Evolutionary conservation across 768 basidiomycete genomes (phyloP).

Genomic region (Tremella yokohamensis): DNA sequence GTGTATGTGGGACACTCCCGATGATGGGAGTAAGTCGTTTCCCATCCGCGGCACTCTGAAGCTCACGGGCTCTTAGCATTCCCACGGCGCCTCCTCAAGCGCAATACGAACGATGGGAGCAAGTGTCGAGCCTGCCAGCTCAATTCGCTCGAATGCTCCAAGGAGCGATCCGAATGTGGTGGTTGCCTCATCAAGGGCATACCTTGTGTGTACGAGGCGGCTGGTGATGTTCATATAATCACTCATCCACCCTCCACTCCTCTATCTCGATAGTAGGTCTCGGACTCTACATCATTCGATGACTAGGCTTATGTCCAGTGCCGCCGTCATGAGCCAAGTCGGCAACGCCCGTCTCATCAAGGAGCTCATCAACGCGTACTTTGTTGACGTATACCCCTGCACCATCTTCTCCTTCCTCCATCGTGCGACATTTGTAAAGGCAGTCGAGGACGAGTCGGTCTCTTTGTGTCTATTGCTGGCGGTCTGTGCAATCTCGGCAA

Average conservation of each 20-base stretch:
- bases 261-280: background rate
- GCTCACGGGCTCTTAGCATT: background rate
- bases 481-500: slow-evolving; percentile 6
- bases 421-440: background rate
- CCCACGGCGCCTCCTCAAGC: background rate
- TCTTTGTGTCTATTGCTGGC: background rate
- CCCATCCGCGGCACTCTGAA: background rate
- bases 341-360: slow-evolving; percentile 1
- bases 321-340: slow-evolving; percentile 4
- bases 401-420: slow-evolving; percentile 8
- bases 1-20: background rate
- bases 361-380: slow-evolving; percentile 6
- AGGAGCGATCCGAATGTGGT: background rate
- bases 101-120: background rate
- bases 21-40: background rate
- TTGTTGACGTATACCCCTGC: slow-evolving; percentile 8
- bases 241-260: background rate
- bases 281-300: background rate
- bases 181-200: slow-evolving; percentile 2
- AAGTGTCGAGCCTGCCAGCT: background rate
- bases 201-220: slow-evolving; percentile 1
- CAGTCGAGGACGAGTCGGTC: slow-evolving; percentile 2
- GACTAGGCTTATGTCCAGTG: background rate
- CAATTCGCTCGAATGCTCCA: slow-evolving; percentile 1
- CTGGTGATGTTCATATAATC: background rate